phyloP scores from a whole-genome alignment of 2,329 filamentous ascomycete species.

The Capronia coronata region DNA sequence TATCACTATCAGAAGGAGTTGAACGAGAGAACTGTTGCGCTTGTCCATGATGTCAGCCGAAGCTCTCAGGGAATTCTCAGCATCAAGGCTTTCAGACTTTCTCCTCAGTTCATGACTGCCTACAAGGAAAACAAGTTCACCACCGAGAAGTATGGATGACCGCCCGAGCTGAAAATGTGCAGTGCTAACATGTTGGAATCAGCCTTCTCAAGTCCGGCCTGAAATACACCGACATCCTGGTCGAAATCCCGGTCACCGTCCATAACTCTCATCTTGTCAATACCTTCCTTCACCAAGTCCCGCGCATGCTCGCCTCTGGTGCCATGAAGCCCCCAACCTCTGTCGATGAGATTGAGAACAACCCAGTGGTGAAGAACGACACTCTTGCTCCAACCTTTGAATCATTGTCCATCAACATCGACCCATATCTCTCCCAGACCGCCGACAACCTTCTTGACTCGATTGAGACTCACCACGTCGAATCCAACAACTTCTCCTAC shows the following conservation, averaged over 20 bases:
- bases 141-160: constrained; percentile 68
- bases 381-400: constrained; percentile 85
- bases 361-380: constrained; percentile 50
- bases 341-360: constrained; percentile 67
- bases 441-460: constrained; percentile 92
- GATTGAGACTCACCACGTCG: constrained; percentile 96
- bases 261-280: constrained; percentile 98
- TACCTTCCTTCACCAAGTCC: constrained; percentile 88
- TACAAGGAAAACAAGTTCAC: constrained; percentile 98
- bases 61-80: constrained; percentile 88
- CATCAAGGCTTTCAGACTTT: constrained; percentile 84
- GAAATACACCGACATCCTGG: constrained; percentile 85
- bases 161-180: too few species aligned
- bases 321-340: constrained; percentile 62
- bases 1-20: constrained; percentile 90
- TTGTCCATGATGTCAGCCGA: constrained; percentile 92
- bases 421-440: constrained; percentile 97
- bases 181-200: constrained; percentile 30
- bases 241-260: constrained; percentile 80
- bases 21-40: constrained; percentile 77
- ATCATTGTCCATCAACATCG: constrained; percentile 83
- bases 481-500: constrained; percentile 98
- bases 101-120: constrained; percentile 76
- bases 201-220: constrained; percentile 93
- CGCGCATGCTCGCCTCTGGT: constrained; percentile 48